These are phyloP conservation scores for Tulasnella sp. DNA, from an alignment of 768 basidiomycete genomes.

Conservation along the genomic window DNA sequence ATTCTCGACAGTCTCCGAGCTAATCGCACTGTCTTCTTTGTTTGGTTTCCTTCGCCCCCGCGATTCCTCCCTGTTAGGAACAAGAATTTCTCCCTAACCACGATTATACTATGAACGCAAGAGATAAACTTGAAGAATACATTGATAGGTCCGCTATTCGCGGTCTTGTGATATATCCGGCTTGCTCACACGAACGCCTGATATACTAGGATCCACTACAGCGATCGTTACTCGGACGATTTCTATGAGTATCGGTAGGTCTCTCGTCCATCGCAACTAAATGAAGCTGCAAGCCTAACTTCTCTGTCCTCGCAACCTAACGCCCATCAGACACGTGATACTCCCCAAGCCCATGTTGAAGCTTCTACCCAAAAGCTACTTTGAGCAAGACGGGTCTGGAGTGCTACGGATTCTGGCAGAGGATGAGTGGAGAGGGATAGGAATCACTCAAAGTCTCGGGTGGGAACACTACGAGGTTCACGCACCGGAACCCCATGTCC, in stretches of 20 bases:
- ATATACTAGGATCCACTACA: conserved; percentile 65
- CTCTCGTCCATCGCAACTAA: not conserved
- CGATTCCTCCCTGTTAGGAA: not conserved
- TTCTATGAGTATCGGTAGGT: conserved; percentile 61
- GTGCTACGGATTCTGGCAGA: conserved; percentile 74
- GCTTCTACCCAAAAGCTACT: conserved; percentile 79
- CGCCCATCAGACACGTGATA: conserved; percentile 67
- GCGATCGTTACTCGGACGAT: conserved; percentile 87
- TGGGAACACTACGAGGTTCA: conserved; percentile 99
- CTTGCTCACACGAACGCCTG: not conserved
- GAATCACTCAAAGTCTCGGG: conserved; percentile 89
- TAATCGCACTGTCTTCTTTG: not conserved
- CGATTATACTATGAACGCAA: not conserved
- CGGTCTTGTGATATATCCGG: not conserved
- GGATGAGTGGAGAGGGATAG: conserved; percentile 90
- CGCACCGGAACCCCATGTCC: conserved; percentile 86
- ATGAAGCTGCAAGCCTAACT: not conserved
- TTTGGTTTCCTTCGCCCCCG: not conserved
- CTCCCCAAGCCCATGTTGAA: conserved; percentile 91
- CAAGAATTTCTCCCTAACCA: not conserved
- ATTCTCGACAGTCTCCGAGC: not conserved
- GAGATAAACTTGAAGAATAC: conserved; percentile 9
- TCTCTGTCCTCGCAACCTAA: not conserved
- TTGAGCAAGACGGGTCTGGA: conserved; percentile 58
- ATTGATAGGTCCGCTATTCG: conserved; percentile 1